Conservation (phyloP, 805 yeast genomes). For the Metahyphopichia silvanorum region DNA sequence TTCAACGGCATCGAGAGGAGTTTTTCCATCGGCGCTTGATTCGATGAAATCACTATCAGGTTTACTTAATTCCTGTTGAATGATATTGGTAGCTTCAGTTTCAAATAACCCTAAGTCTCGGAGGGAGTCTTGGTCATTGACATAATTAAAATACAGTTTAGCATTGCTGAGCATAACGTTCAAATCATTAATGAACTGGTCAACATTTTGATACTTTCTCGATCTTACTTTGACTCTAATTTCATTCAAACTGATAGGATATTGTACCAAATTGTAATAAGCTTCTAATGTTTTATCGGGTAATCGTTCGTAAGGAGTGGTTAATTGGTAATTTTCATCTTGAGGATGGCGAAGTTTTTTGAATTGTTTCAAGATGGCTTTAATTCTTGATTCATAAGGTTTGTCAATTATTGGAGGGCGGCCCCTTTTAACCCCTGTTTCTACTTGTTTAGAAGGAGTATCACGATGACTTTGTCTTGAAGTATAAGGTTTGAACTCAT, state of each 20-base stretch:
- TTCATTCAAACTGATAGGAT: conserved; percentile 67
- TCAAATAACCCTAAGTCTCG: conserved; percentile 66
- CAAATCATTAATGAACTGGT: conserved; percentile 74
- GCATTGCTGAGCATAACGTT: conserved; percentile 72
- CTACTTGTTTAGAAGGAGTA: conserved; percentile 13
- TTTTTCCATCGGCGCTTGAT: conserved; percentile 45
- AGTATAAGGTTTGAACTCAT: background rate
- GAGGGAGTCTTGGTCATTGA: conserved; percentile 54
- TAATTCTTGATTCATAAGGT: conserved; percentile 90
- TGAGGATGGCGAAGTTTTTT: conserved; percentile 63
- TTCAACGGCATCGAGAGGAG: conserved; percentile 76
- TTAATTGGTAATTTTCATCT: conserved; percentile 46
- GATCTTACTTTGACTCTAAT: conserved; percentile 82
- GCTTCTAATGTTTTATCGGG: conserved; percentile 63
- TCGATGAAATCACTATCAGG: conserved; percentile 74
- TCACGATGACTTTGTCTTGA: conserved; percentile 3
- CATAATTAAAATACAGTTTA: conserved; percentile 51
- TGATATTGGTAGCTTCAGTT: conserved; percentile 50
- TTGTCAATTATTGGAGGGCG: conserved; percentile 89
- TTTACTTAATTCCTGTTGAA: conserved; percentile 68
- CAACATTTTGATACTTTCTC: conserved; percentile 74
- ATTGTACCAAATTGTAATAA: conserved; percentile 50
- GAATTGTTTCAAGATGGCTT: conserved; percentile 76
- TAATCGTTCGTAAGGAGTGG: conserved; percentile 72
- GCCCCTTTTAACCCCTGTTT: conserved; percentile 68